These are phyloP conservation scores for Colletotrichum siamense DNA, from an alignment of 2,329 filamentous ascomycete genomes.

Conservation along the genomic window DNA sequence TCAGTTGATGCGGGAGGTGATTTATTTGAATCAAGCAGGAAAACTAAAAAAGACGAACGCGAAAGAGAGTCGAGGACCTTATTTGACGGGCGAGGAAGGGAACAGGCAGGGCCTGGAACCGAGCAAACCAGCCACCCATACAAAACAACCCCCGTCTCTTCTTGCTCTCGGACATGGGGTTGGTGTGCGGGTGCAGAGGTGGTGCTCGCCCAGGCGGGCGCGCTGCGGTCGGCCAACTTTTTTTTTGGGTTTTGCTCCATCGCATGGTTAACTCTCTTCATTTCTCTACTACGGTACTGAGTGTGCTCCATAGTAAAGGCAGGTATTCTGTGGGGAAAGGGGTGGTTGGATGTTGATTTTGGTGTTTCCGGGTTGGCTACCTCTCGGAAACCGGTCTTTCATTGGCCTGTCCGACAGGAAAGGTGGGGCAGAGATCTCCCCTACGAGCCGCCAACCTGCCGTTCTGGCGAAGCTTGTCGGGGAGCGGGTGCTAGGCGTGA, in stretches of 20 bases:
- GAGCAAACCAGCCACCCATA: not conserved
- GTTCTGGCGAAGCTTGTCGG: not conserved
- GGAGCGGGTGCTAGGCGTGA: not conserved
- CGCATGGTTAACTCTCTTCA: constrained; percentile 7
- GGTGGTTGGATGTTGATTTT: not conserved
- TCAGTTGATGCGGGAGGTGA: not conserved
- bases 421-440: not conserved
- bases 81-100: not conserved
- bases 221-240: not conserved
- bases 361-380: not conserved
- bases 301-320: not conserved
- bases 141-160: not conserved
- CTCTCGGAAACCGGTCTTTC: not conserved
- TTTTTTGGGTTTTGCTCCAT: not conserved
- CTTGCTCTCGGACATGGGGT: not conserved
- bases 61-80: not conserved
- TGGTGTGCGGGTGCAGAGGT: not conserved
- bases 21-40: constrained; percentile 12
- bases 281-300: not conserved
- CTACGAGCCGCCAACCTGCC: not conserved
- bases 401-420: not conserved
- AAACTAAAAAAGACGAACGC: not conserved
- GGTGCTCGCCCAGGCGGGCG: not conserved
- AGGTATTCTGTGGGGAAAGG: not conserved
- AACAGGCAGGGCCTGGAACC: not conserved